phyloP scores from a whole-genome alignment of 768 basidiomycete genomes.

The Trametes villosa region DNA sequence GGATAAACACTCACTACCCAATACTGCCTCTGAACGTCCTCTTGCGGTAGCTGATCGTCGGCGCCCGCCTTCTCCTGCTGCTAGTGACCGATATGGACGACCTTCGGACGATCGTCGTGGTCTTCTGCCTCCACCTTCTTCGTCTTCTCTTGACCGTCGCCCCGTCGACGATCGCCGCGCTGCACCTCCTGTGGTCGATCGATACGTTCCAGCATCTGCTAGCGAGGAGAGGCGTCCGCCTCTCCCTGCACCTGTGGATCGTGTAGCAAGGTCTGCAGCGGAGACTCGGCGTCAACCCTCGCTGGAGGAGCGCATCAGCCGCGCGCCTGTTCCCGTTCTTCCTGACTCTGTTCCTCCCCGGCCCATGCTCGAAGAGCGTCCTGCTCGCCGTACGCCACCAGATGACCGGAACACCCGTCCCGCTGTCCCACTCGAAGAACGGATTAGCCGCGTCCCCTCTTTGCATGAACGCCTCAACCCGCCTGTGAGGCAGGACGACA shows the following conservation, averaged over 20 bases:
- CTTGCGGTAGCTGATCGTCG: conserved; percentile 26
- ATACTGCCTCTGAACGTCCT: conserved; percentile 2
- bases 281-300: conserved; percentile 18
- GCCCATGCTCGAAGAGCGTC: conserved; percentile 27
- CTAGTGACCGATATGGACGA: conserved; percentile 9
- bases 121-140: conserved; percentile 4
- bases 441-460: conserved; percentile 26
- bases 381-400: conserved; percentile 12
- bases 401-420: conserved; percentile 21
- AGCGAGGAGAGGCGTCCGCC: conserved; percentile 17
- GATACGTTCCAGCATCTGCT: neutral
- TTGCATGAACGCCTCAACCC: conserved; percentile 32
- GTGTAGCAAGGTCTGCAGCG: neutral
- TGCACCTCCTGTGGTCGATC: conserved; percentile 12
- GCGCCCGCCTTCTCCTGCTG: conserved; percentile 11
- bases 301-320: conserved; percentile 13
- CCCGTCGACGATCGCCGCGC: conserved; percentile 19
- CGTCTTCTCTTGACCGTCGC: neutral
- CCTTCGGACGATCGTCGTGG: conserved; percentile 26
- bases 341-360: conserved; percentile 12
- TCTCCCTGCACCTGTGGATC: conserved; percentile 1
- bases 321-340: neutral
- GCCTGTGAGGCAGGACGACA: conserved; percentile 18
- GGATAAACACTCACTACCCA: conserved; percentile 11
- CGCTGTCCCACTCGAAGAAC: conserved; percentile 29